phyloP scores from a whole-genome alignment of 2,329 filamentous ascomycete genomes.

The Alternaria ethzedia region DNA sequence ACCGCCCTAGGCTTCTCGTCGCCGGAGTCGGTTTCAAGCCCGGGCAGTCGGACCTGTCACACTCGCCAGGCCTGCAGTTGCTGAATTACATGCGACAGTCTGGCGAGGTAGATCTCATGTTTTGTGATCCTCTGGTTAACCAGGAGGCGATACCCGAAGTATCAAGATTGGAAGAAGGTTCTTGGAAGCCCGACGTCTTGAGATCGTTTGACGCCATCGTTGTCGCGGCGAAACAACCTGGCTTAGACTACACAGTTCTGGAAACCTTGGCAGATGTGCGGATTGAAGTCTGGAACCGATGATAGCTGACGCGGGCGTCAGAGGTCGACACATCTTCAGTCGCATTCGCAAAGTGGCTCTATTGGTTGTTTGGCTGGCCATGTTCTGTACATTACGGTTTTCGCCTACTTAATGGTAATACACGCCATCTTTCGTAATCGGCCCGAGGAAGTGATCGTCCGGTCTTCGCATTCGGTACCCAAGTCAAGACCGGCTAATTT shows the following conservation, averaged over 20 bases:
- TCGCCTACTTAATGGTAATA: not conserved
- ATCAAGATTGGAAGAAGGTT: slow-evolving; percentile 41
- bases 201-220: slow-evolving; percentile 54
- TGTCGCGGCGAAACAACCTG: slow-evolving; percentile 53
- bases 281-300: slow-evolving; percentile 1
- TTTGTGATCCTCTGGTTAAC: slow-evolving; percentile 54
- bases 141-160: slow-evolving; percentile 49
- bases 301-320: not conserved
- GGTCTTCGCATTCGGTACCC: not conserved
- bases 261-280: slow-evolving; percentile 39
- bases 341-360: not conserved
- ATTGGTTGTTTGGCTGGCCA: too few relatives aligned
- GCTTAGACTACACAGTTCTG: slow-evolving; percentile 52
- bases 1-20: slow-evolving; percentile 43
- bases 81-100: slow-evolving; percentile 50
- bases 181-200: slow-evolving; percentile 51
- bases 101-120: slow-evolving; percentile 51
- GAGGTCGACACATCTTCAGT: not conserved
- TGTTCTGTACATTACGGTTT: not conserved
- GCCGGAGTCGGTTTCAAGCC: slow-evolving; percentile 60
- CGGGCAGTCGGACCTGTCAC: slow-evolving; percentile 56
- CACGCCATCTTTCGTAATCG: not conserved
- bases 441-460: not conserved
- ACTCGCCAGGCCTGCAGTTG: slow-evolving; percentile 52
- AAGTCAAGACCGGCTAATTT: not conserved